Base-by-base conservation (phyloP, 768 basidiomycete species). In the Lentinula boryana region DNA sequence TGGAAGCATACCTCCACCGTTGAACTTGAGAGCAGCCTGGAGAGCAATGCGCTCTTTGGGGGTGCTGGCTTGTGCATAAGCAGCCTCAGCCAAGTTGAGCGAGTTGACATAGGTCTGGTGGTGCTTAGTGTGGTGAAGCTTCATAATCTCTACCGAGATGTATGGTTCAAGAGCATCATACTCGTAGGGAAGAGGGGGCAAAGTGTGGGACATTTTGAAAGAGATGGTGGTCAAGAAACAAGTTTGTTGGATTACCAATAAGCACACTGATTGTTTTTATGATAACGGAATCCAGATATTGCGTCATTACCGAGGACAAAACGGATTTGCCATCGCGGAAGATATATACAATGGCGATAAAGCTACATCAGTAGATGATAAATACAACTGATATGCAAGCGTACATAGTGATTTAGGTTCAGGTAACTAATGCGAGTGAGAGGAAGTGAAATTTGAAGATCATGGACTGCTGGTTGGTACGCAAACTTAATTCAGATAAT, bases 101-200 rank as follows among this genome's bases (percentile, higher is more conserved):
- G 88, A 89, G 68, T 85, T 95, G 58, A 96, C 92, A 68, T 97
- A 97, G 58, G 93, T 88, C 80, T 95, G 93, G 70, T 98, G 95
- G 71, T 98, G 95, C 80, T 95, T 95, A 64, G 80, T 85, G 80
- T 98, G 95, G 76, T 98, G 95, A 55, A 96, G 89, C 60, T 78
- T 83, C 95, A 96, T 98, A 76, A 97, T 98, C 77, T 95, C 84
- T 71, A 80, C 70, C 38, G 85, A 90, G 78, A 98, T 96, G 78
- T 85, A 87, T n/a, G 95, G 95, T 80, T 95, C 91, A 70, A 98
- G 91, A 56, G 85, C 95, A 79, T 95, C 77, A 77, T 95, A 95
- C 5, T 78, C 68, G 72, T 93, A 95, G 5, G 87, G 85, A 35
- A 93, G 85, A 63, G 79, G 75, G 23, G 91, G 91, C 38, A 94